Base-by-base conservation (phyloP, 2,329 filamentous ascomycete species). In the Xylariaceae sp. region DNA sequence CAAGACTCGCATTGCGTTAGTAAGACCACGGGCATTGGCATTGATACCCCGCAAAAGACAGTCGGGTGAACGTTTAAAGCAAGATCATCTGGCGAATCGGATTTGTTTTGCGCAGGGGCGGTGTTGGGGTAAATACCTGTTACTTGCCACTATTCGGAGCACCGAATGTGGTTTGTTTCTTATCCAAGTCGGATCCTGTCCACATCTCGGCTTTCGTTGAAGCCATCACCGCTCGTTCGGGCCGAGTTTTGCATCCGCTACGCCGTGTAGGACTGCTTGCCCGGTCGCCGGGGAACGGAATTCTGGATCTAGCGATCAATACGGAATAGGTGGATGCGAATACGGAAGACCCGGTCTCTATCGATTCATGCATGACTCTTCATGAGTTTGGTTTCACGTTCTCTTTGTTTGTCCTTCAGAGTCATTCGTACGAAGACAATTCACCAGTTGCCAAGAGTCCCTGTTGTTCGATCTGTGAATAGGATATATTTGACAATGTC, bases 401-500 rank as follows among this genome's bases (percentile, higher is more conserved):
- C 39, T 42, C 37, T 18, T 39, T n/a, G 17, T 10, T 39, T 30
- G 23, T 47, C 15, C 45, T 18, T 18, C 1, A 30, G 11, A 53
- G n/a, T 15, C 35, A 55, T 52, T 45, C 15, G 34, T 6, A 34
- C 47, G 10, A 30, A 11, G 9, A 8, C n/a, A 13, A 15, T 48
- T 47, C 30, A 15, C 11, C 50, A 34, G 48, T 45, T n/a, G 13
- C 13, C 9, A 17, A 47, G 23, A 34, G 11, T 7, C 11, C 35
- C 47, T n/a, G 15, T 37, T 9, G 34, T 48, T 9, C n/a, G 15
- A 5, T 10, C 13, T 4, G 4, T 44, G 11, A 13, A 15, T 42
- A 60, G 49, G 18, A 51, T 42, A 42, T 7, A 54, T 4, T 51
- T 55, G 17, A 58, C 30, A 47, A 71, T 71, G 69, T 66, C 68